Conservation (phyloP, 2,329 filamentous ascomycete genomes). For the Pseudogymnoascus sp. region DNA sequence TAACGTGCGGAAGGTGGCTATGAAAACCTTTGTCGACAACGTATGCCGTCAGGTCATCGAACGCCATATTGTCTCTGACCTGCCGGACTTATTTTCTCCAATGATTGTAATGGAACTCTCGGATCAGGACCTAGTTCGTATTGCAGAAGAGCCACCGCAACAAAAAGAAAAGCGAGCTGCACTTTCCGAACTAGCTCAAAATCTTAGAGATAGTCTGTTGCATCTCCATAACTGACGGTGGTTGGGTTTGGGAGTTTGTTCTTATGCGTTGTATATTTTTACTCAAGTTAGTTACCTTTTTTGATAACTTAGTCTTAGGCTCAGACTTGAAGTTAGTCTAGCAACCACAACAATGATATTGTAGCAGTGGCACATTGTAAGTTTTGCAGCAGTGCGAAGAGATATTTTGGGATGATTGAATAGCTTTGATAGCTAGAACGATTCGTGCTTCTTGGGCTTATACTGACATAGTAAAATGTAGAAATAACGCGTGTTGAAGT, state of each 20-base stretch:
- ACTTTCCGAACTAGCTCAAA: conserved; percentile 1
- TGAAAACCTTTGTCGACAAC: conserved; percentile 26
- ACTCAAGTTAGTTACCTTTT: neutral
- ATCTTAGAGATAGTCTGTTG: neutral
- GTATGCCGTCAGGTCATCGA: conserved; percentile 25
- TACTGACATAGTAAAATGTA: neutral
- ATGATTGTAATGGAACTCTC: conserved; percentile 14
- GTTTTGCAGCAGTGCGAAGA: no score
- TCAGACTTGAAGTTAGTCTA: no score
- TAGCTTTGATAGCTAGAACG: neutral
- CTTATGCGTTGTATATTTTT: neutral
- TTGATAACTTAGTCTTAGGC: neutral
- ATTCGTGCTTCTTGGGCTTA: neutral
- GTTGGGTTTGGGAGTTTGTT: neutral
- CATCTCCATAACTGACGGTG: neutral
- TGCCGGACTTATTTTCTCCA: conserved; percentile 14
- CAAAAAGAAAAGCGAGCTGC: neutral
- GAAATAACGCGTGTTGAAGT: neutral
- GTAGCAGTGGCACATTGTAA: no score
- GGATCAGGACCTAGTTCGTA: conserved; percentile 13
- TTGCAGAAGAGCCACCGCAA: conserved; percentile 16
- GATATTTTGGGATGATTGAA: neutral
- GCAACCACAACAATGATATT: no score
- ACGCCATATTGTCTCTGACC: conserved; percentile 18
- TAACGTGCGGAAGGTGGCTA: conserved; percentile 18